Percentiles rank a stretch among this genome's conserved stretches.
Evolutionary conservation across 805 yeast species (phyloP).

Genomic region (Lachancea cidri): DNA sequence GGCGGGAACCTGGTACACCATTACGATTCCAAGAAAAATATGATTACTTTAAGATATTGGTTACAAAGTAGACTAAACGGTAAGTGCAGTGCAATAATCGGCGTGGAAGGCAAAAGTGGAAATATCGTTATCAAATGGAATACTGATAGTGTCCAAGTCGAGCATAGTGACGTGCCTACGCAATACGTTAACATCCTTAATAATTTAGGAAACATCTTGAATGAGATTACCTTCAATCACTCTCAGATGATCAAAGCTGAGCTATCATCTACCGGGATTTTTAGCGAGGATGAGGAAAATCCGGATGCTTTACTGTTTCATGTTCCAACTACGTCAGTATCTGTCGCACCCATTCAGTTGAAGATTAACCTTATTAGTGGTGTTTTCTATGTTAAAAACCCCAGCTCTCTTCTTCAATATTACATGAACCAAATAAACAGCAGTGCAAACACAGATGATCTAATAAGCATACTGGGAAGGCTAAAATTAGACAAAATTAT

Average conservation of each 20-base stretch:
- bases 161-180: slow-evolving; percentile 17
- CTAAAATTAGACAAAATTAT: slow-evolving; percentile 31
- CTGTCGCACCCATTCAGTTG: slow-evolving; percentile 29
- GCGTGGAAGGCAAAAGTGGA: slow-evolving; percentile 23
- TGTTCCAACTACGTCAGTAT: slow-evolving; percentile 31
- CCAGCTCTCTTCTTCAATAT: slow-evolving; percentile 25
- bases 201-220: slow-evolving; percentile 29
- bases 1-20: slow-evolving; percentile 31
- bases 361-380: slow-evolving; percentile 32
- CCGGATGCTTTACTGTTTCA: slow-evolving; percentile 27
- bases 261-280: slow-evolving; percentile 25
- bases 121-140: slow-evolving; percentile 27
- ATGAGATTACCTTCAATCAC: slow-evolving; percentile 34
- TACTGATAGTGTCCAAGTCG: slow-evolving; percentile 12
- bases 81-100: slow-evolving; percentile 27
- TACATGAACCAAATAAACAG: slow-evolving; percentile 28
- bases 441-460: slow-evolving; percentile 23
- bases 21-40: slow-evolving; percentile 31
- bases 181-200: slow-evolving; percentile 22
- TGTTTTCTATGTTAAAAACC: slow-evolving; percentile 30
- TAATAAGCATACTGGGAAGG: slow-evolving; percentile 24
- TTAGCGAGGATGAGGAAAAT: slow-evolving; percentile 30
- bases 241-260: slow-evolving; percentile 30
- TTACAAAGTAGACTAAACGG: slow-evolving; percentile 28
- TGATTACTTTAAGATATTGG: slow-evolving; percentile 32